Base-by-base conservation (phyloP, 805 yeast species). In the Candida lessepsii region DNA sequence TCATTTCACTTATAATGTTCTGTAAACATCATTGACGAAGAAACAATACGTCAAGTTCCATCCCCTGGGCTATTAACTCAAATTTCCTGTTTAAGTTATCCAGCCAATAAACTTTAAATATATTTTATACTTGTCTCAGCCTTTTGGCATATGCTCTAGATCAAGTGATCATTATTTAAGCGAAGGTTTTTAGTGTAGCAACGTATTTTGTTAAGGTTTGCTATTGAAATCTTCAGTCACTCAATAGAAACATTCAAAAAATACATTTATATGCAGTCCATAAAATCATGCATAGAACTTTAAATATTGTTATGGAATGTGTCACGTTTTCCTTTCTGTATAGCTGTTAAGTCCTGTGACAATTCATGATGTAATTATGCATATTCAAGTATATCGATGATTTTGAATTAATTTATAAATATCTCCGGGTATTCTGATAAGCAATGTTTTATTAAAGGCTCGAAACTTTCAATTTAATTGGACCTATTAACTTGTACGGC, bases 311-410 rank as follows among this genome's bases (percentile, higher is more conserved):
- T 13, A 4, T 5, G 4, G n/a, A 8, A 25, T 9, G n/a, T 28
- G 31, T 28, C 31, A 28, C 31, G 31, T 28, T 28, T 16, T 16
- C n/a, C n/a, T n/a, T n/a, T n/a, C n/a, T 20, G 23, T 20, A 20
- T 20, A 9, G 9, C 23, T 9, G 23, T 20, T 20, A 20, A 18
- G 15, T 14, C 15, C 31, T 11, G 17, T 29, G 24, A 18, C 33
- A 29, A 29, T 18, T 15, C 18, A 29, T 29, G 33, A 29, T 29
- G 33, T 29, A 29, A 29, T 29, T 15, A n/a, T 29, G 33, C 24
- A 29, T 29, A 18, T 20, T 20, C 9, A 7, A 7, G 23, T 20
- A n/a, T n/a, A n/a, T n/a, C n/a, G n/a, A n/a, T n/a, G n/a, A n/a
- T n/a, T n/a, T n/a, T n/a, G n/a, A n/a, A n/a, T n/a, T n/a, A n/a